phyloP scores from a whole-genome alignment of 1,139 yeast genomes.

The Blastobotrys capitulatus region DNA sequence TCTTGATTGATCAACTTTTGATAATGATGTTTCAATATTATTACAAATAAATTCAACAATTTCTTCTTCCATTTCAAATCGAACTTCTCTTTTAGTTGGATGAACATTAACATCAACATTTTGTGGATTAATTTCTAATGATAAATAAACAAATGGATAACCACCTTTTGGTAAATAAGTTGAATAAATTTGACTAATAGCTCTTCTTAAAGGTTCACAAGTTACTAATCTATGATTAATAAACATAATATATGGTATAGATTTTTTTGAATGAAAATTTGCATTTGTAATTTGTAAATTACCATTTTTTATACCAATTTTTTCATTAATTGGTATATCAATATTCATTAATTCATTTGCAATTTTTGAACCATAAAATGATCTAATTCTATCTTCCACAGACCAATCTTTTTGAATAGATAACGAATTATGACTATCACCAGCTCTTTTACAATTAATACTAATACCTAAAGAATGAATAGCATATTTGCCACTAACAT shows the following conservation, averaged over 20 bases:
- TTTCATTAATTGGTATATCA: slow-evolving; percentile 20
- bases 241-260: slow-evolving; percentile 66
- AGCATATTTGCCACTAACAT: slow-evolving; percentile 80
- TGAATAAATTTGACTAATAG: slow-evolving; percentile 58
- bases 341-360: slow-evolving; percentile 58
- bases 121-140: slow-evolving; percentile 57
- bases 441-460: slow-evolving; percentile 71
- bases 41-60: slow-evolving; percentile 59
- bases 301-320: slow-evolving; percentile 27
- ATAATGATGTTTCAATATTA: slow-evolving; percentile 46
- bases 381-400: slow-evolving; percentile 58
- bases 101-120: slow-evolving; percentile 91
- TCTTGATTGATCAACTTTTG: slow-evolving; percentile 63
- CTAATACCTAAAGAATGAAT: slow-evolving; percentile 67
- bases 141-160: slow-evolving; percentile 71
- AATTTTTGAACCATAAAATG: slow-evolving; percentile 64
- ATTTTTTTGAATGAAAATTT: slow-evolving; percentile 64
- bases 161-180: slow-evolving; percentile 74
- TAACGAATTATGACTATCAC: slow-evolving; percentile 41
- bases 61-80: slow-evolving; percentile 82
- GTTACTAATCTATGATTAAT: slow-evolving; percentile 78
- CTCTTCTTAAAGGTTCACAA: slow-evolving; percentile 74
- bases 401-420: slow-evolving; percentile 20
- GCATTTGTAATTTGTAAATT: slow-evolving; percentile 66
- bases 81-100: slow-evolving; percentile 91